phyloP scores from a whole-genome alignment of 1,284 basidiomycete species.

The Rhizoctonia solani region DNA sequence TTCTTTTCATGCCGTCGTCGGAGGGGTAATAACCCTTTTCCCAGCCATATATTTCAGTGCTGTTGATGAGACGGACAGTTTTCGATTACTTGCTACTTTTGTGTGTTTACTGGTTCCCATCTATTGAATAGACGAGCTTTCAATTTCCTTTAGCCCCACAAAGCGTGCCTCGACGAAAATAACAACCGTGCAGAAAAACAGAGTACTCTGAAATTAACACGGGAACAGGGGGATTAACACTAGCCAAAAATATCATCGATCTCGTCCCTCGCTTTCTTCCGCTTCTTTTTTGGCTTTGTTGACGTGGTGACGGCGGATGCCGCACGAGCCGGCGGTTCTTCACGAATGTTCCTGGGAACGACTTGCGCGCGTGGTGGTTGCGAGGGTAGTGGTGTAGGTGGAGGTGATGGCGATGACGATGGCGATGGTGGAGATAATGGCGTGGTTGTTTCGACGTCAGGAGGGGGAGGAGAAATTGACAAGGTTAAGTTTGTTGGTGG shows the following conservation, averaged over 20 bases:
- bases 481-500: slow-evolving; percentile 12
- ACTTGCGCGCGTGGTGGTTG: background rate
- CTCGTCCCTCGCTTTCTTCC: slow-evolving; percentile 54
- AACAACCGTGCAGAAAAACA: no score
- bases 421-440: background rate
- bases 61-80: slow-evolving; percentile 17
- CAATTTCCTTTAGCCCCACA: background rate
- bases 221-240: no score
- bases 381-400: background rate
- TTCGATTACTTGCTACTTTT: slow-evolving; percentile 8
- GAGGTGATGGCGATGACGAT: background rate
- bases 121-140: slow-evolving; percentile 33
- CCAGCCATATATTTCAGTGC: slow-evolving; percentile 1
- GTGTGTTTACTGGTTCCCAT: slow-evolving; percentile 29
- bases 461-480: background rate
- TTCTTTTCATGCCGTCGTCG: slow-evolving; percentile 32
- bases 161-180: background rate
- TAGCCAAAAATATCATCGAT: slow-evolving; percentile 69
- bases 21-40: slow-evolving; percentile 2
- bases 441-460: slow-evolving; percentile 15
- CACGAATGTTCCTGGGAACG: slow-evolving; percentile 1
- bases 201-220: no score
- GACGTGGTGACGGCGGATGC: slow-evolving; percentile 32
- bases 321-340: background rate
- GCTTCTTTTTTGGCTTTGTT: slow-evolving; percentile 44